These are phyloP conservation scores for Theileria sp. DNA, from an alignment of 169 alveolate species.

Conservation along the genomic window DNA sequence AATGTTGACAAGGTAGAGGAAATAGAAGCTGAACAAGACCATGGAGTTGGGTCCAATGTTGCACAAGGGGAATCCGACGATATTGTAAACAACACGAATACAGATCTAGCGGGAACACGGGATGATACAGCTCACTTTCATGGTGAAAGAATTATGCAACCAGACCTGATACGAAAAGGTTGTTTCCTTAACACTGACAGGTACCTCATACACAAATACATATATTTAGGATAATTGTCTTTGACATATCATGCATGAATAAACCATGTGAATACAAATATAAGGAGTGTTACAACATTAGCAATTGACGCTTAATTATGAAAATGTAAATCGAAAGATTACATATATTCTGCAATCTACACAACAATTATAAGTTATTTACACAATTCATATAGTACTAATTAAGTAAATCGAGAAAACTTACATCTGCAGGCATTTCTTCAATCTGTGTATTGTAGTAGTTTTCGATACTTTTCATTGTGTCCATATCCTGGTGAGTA, in stretches of 20 bases:
- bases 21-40: neutral
- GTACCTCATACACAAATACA: neutral
- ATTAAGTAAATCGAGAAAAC: neutral
- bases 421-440: conserved; percentile 97
- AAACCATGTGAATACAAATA: neutral
- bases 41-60: neutral
- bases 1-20: too few species aligned
- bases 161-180: neutral
- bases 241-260: neutral
- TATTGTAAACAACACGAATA: neutral
- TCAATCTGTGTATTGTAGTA: conserved; percentile 98
- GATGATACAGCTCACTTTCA: neutral
- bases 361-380: neutral
- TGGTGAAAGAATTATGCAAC: neutral
- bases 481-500: conserved; percentile 90
- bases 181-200: neutral
- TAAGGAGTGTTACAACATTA: conserved; percentile 20
- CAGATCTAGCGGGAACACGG: neutral
- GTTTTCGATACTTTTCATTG: conserved; percentile 93
- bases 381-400: neutral
- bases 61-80: neutral
- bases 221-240: neutral
- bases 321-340: neutral
- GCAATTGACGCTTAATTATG: conserved; percentile 8
- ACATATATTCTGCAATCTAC: conserved; percentile 68